A percentile compares a stretch with the other conserved stretches of the same genome.
Evolutionary conservation across 192 early-diverging fungal species (phyloP).

Genomic region (Coemansia sp.): DNA sequence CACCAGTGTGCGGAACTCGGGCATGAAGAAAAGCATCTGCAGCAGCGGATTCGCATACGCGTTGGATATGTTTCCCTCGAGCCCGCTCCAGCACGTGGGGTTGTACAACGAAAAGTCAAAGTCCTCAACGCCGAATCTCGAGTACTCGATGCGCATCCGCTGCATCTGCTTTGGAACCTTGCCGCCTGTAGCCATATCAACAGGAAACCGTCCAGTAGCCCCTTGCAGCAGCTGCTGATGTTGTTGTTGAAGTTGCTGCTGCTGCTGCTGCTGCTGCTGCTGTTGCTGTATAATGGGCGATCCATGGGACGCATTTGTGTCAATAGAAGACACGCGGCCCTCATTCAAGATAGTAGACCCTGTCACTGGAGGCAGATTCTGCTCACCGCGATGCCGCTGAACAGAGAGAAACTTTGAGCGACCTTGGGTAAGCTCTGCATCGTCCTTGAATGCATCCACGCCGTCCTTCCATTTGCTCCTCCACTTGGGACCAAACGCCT

Average conservation of each 20-base stretch:
- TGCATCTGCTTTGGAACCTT: constrained; percentile 46
- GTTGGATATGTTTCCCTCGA: constrained; percentile 91
- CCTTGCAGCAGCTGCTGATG: constrained; percentile 10
- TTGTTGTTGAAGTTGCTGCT: not conserved
- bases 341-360: not conserved
- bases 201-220: not conserved
- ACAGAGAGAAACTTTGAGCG: constrained; percentile 46
- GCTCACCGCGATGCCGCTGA: constrained; percentile 44
- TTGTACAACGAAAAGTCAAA: constrained; percentile 99
- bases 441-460: constrained; percentile 16
- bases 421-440: constrained; percentile 46
- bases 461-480: constrained; percentile 32
- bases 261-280: constrained; percentile 10
- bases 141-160: constrained; percentile 54
- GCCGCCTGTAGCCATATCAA: constrained; percentile 4
- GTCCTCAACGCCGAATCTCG: constrained; percentile 95
- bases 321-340: not conserved
- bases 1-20: constrained; percentile 63
- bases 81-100: constrained; percentile 78
- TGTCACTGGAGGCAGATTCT: not conserved
- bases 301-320: not conserved
- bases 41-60: constrained; percentile 89
- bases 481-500: constrained; percentile 36
- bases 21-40: constrained; percentile 79
- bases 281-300: constrained; percentile 1